phyloP scores from a whole-genome alignment of 1,284 basidiomycete genomes.

The Leccinum pallidistipes region DNA sequence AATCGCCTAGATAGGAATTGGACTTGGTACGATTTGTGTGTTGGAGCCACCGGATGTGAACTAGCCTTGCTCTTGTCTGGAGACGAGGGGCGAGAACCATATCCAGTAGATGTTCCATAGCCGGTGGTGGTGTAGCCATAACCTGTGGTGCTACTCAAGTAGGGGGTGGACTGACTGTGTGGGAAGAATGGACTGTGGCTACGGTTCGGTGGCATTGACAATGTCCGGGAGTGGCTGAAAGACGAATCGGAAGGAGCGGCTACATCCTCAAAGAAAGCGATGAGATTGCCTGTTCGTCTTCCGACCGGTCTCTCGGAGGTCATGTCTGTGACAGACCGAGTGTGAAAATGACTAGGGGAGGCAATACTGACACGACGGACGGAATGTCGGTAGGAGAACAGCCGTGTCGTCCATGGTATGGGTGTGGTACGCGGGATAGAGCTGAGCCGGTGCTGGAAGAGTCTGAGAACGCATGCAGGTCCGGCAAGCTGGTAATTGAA shows the following conservation, averaged over 20 bases:
- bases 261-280: slow-evolving; percentile 71
- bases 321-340: slow-evolving; percentile 28
- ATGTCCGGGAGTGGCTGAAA: slow-evolving; percentile 47
- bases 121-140: slow-evolving; percentile 32
- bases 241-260: slow-evolving; percentile 33
- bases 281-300: slow-evolving; percentile 65
- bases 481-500: slow-evolving; percentile 65
- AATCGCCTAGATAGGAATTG: slow-evolving; percentile 57
- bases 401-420: slow-evolving; percentile 70
- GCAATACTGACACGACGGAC: slow-evolving; percentile 26
- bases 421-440: slow-evolving; percentile 46
- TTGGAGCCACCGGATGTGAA: slow-evolving; percentile 41
- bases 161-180: slow-evolving; percentile 44
- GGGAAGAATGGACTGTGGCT: slow-evolving; percentile 53
- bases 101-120: slow-evolving; percentile 32
- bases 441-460: slow-evolving; percentile 40
- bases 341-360: slow-evolving; percentile 30
- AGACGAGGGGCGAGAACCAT: slow-evolving; percentile 45
- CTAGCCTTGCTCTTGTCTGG: slow-evolving; percentile 44
- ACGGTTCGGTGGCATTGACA: slow-evolving; percentile 55
- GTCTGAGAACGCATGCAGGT: slow-evolving; percentile 47
- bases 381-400: slow-evolving; percentile 53
- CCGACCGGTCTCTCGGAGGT: slow-evolving; percentile 42
- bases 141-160: slow-evolving; percentile 32
- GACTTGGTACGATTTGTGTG: slow-evolving; percentile 51